A percentile compares a stretch with the other conserved stretches of the same genome.
Conservation (phyloP, 1,139 yeast genomes). For the Geotrichum histeridarum region DNA sequence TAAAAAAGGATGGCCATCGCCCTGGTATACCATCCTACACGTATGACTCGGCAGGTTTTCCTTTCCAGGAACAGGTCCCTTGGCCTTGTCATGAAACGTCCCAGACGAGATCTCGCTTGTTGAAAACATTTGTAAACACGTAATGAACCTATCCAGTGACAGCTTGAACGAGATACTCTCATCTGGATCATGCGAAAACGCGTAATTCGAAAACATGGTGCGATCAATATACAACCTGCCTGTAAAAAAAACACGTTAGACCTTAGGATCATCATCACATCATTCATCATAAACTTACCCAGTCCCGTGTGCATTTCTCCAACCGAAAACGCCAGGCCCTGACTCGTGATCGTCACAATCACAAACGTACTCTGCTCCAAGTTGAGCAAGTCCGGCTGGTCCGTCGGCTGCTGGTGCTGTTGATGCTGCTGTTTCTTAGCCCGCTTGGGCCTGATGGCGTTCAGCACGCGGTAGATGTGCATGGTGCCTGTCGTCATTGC, state of each 20-base stretch:
- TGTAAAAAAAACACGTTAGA: background rate
- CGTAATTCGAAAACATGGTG: conserved; percentile 5
- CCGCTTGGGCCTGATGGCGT: conserved; percentile 26
- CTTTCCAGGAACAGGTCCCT: background rate
- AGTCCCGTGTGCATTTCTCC: conserved; percentile 30
- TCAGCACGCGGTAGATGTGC: conserved; percentile 30
- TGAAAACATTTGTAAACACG: conserved; percentile 31
- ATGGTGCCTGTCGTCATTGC: conserved; percentile 31
- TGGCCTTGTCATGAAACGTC: background rate
- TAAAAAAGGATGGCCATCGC: conserved; percentile 61
- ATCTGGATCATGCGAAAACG: conserved; percentile 8
- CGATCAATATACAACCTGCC: conserved; percentile 6
- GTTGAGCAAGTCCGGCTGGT: background rate
- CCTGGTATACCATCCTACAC: conserved; percentile 42
- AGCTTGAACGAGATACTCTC: conserved; percentile 25
- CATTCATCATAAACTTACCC: conserved; percentile 20
- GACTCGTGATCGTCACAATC: conserved; percentile 27
- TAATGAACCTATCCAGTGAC: conserved; percentile 27
- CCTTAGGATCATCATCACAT: conserved; percentile 6
- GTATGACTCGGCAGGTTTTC: conserved; percentile 17
- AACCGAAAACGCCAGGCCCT: conserved; percentile 31
- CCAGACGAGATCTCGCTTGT: conserved; percentile 1
- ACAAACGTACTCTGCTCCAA: conserved; percentile 9
- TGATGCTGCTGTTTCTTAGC: conserved; percentile 18
- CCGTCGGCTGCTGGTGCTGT: background rate